Conservation (phyloP, 306 rosid species). For the Rubus parviflorus region DNA sequence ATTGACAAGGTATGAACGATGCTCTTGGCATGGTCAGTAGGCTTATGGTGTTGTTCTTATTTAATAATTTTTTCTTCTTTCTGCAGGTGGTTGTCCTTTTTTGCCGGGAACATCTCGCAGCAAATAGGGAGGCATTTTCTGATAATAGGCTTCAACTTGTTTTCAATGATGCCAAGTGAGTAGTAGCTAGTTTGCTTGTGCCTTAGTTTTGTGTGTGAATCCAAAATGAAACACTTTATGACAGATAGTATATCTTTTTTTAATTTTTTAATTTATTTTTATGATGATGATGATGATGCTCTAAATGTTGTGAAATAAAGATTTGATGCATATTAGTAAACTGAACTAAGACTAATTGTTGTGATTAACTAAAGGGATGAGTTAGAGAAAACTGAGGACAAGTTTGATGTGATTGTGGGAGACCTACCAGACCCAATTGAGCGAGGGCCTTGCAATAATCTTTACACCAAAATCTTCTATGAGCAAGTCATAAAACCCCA, state of each 20-base stretch:
- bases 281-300: too few relatives aligned
- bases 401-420: constrained; percentile 35
- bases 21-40: background rate
- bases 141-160: constrained; percentile 30
- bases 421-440: constrained; percentile 39
- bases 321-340: background rate
- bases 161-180: constrained; percentile 31
- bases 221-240: background rate
- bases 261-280: too few relatives aligned
- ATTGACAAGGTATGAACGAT: constrained; percentile 25
- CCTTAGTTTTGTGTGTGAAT: background rate
- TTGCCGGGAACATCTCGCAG: constrained; percentile 26
- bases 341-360: background rate
- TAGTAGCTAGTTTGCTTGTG: background rate
- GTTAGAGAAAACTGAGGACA: constrained; percentile 28
- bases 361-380: constrained; percentile 14
- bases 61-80: background rate
- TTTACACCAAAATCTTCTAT: constrained; percentile 33
- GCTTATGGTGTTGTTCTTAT: background rate
- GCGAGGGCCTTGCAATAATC: constrained; percentile 41
- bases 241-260: too few relatives aligned
- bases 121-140: constrained; percentile 26
- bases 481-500: constrained; percentile 33
- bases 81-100: constrained; percentile 31
- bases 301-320: background rate